Evolutionary conservation across 2,329 filamentous ascomycete genomes (phyloP), one percentile per base, ranked within the genome.

Genomic region (Scedosporium minutisporum): DNA sequence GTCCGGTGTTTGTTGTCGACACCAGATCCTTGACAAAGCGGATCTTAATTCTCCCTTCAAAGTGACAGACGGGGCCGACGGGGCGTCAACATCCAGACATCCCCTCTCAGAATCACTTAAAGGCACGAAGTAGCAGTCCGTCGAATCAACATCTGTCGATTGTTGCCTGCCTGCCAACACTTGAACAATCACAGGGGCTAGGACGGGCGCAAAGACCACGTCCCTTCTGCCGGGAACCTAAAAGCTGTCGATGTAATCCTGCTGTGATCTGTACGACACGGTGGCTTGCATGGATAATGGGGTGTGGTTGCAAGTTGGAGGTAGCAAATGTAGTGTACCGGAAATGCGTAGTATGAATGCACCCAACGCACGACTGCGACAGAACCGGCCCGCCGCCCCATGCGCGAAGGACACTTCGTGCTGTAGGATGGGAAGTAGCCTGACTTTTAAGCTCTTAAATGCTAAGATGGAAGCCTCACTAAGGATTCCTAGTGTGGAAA

Each of bases 191-290:
- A 48, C 44, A 48, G 33, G 29, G 29, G 33, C 5, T n/a, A 48
- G 9, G 44, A 21, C 44, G 16, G n/a, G 44, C 44, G 44, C 44
- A 48, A 48, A 48, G 44, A 48, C 44, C 44, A 55, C 12, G 51
- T 23, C 51, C 51, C 51, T 55, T 55, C 51, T 48, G 44, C 44
- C 44, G 51, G 51, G 51, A 27, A 55, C 51, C 18, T 23, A 55
- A 27, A 55, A 27, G 51, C 7, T 27, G 18, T 55, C 23, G 51
- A 55, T 23, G 44, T 48, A 38, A 38, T 38, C 33, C 33, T 38
- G n/a, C 44, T 55, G 21, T 55, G 51, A 41, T 41, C 25, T 58
- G 55, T 58, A 58, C 55, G 55, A 58, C 55, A 58, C 55, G 16
- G 55, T 38, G 55, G 55, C 55, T 58, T 58, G 55, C 55, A 58